Evolutionary conservation across 257 asterid genomes (phyloP).

Genomic region (Paulownia fortunei): DNA sequence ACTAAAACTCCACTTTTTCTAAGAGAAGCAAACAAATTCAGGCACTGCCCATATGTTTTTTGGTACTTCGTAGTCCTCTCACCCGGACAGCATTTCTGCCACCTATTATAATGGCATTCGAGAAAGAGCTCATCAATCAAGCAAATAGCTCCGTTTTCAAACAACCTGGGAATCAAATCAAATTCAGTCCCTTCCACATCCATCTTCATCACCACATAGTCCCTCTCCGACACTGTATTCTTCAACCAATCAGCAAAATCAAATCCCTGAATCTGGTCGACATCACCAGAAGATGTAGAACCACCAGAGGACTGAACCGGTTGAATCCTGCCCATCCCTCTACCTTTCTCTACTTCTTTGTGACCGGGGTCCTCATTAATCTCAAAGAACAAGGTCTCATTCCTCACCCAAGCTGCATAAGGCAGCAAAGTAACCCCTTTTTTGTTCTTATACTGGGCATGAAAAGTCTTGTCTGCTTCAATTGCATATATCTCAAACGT

Average conservation of each 20-base stretch:
- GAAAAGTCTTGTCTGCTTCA: conserved; percentile 86
- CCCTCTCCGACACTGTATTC: conserved; percentile 65
- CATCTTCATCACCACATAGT: conserved; percentile 97
- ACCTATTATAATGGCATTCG: conserved; percentile 94
- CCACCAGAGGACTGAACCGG: conserved; percentile 66
- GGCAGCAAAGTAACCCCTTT: conserved; percentile 88
- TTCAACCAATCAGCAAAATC: conserved; percentile 96
- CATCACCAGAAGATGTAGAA: conserved; percentile 49
- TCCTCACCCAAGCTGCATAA: conserved; percentile 96
- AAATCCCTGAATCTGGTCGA: conserved; percentile 85
- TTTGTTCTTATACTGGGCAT: conserved; percentile 67
- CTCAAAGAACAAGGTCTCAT: conserved; percentile 81
- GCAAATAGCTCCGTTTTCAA: conserved; percentile 88
- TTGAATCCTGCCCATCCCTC: conserved; percentile 97
- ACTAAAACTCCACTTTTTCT: conserved; percentile 90
- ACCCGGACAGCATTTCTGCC: conserved; percentile 99
- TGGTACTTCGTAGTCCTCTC: conserved; percentile 78
- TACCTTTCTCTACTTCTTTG: conserved; percentile 65
- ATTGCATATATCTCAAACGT: conserved; percentile 88
- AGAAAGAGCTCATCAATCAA: conserved; percentile 91
- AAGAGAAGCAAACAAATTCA: conserved; percentile 78
- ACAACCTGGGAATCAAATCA: conserved; percentile 82
- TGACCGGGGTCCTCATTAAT: conserved; percentile 79
- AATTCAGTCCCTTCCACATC: conserved; percentile 99
- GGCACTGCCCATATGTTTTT: conserved; percentile 86